Evolutionary conservation across 1,139 yeast species (phyloP).

Genomic region (Eremothecium cymbalariae): DNA sequence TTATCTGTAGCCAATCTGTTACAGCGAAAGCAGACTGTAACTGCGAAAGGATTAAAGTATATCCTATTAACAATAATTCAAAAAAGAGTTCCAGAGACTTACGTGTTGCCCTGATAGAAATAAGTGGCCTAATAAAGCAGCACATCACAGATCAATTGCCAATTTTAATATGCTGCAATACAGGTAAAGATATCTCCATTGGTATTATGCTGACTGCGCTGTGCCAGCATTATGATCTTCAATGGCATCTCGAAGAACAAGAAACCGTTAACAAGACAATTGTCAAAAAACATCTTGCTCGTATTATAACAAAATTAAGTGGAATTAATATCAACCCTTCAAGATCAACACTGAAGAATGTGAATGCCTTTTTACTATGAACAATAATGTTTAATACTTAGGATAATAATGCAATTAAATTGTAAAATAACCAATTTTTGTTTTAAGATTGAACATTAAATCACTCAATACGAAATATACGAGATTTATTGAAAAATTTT

Average conservation of each 20-base stretch:
- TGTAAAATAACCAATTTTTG: no score
- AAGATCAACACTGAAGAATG: conserved; percentile 63
- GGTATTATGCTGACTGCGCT: conserved; percentile 50
- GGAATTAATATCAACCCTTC: conserved; percentile 53
- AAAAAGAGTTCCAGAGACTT: conserved; percentile 27
- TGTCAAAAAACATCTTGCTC: conserved; percentile 51
- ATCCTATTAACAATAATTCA: conserved; percentile 24
- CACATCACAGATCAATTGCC: conserved; percentile 12
- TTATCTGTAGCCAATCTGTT: conserved; percentile 20
- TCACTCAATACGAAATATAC: no score
- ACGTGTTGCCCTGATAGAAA: conserved; percentile 16
- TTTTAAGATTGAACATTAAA: no score
- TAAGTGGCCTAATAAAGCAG: conserved; percentile 13
- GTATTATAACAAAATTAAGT: conserved; percentile 37
- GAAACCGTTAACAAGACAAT: conserved; percentile 39
- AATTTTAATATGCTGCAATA: conserved; percentile 47
- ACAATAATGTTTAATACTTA: no score
- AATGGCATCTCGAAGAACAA: conserved; percentile 33
- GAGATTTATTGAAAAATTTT: no score
- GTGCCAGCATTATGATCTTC: conserved; percentile 38
- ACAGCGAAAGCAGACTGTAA: conserved; percentile 1
- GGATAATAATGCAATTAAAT: no score
- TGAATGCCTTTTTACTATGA: conserved; percentile 42
- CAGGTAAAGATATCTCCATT: conserved; percentile 58
- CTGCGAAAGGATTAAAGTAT: conserved; percentile 10